phyloP scores from a whole-genome alignment of 345 rosid species.

The Camelina laxa region DNA sequence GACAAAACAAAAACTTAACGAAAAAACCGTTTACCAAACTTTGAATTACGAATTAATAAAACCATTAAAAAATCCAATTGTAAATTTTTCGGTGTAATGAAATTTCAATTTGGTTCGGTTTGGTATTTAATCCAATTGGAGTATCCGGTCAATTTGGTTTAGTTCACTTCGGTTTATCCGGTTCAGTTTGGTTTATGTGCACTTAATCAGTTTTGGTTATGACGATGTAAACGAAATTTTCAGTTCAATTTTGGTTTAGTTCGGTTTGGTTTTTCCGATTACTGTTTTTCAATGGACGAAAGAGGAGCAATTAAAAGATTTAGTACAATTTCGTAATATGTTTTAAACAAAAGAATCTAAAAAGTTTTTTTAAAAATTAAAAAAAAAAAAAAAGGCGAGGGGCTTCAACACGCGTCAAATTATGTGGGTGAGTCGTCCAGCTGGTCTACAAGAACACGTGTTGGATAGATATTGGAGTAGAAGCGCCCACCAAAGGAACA shows the following conservation, averaged over 20 bases:
- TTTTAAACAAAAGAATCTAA: slow-evolving; percentile 17
- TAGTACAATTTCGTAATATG: neutral
- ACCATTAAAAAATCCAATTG: neutral
- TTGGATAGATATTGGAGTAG: neutral
- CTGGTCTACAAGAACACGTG: slow-evolving; percentile 37
- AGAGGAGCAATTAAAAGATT: neutral
- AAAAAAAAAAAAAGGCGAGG: slow-evolving; percentile 3
- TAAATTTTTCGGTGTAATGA: neutral
- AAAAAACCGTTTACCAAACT: neutral
- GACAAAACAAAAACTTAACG: neutral
- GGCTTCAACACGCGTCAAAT: slow-evolving; percentile 44
- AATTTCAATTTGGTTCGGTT: neutral
- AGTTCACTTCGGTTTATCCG: neutral
- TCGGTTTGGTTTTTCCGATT: neutral
- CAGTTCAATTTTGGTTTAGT: neutral
- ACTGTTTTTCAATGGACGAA: neutral
- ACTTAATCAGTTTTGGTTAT: neutral
- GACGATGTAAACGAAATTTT: neutral
- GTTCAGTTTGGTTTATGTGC: neutral
- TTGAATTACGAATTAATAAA: neutral
- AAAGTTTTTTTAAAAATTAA: no score
- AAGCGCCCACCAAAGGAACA: slow-evolving; percentile 48
- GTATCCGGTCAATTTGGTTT: neutral
- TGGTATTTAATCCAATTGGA: neutral
- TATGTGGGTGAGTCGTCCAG: slow-evolving; percentile 29